Evolutionary conservation across 2,329 filamentous ascomycete genomes (phyloP), one percentile per base, ranked within the genome.

Genomic region (Cordyceps javanica): DNA sequence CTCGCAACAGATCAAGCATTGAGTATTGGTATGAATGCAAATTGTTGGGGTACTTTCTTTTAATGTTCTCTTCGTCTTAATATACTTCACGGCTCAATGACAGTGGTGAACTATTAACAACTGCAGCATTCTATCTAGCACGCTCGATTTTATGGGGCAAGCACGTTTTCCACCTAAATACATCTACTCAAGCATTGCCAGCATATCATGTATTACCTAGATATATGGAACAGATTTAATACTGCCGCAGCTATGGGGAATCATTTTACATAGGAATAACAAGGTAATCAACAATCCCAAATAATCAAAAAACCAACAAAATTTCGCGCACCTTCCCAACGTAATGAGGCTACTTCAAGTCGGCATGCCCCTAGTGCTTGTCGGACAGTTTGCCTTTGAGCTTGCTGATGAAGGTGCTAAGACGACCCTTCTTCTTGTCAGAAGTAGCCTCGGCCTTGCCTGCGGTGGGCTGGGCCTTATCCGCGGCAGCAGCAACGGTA

Each of bases 401-500:
- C 74, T 81, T 83, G 71, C 72, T 75, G 67, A 89, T 82, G 65
- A 88, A 80, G 55, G 78, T 73, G 71, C 85, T 88, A 59, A 86
- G 65, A 55, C 85, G 78, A 70, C 82, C 77, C 76, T 85, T 86
- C 78, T 82, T 84, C 55, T 57, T 50, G 23, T 49, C 36, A 11
- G 49, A 10, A 6, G 39, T 50, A 30, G 56, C 39, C 32, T 49
- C 44, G 21, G 44, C 41, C 39, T 46, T 46, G 11, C 42, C 32
- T 1, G 52, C 23, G 5, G 52, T 46, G 36, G 53, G 30, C 34
- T 46, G 48, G 16, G 44, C 32, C 25, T 55, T 55, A 21, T 46
- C 52, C 10, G 52, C 13, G 11, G 52, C 25, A 38, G 52, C 55
- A 13, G 60, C 50, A 59, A 63, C 58, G 25, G 63, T 38, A 23